Evolutionary conservation across 305 asterid genomes (phyloP).

Genomic region (Solanum hybrid): DNA sequence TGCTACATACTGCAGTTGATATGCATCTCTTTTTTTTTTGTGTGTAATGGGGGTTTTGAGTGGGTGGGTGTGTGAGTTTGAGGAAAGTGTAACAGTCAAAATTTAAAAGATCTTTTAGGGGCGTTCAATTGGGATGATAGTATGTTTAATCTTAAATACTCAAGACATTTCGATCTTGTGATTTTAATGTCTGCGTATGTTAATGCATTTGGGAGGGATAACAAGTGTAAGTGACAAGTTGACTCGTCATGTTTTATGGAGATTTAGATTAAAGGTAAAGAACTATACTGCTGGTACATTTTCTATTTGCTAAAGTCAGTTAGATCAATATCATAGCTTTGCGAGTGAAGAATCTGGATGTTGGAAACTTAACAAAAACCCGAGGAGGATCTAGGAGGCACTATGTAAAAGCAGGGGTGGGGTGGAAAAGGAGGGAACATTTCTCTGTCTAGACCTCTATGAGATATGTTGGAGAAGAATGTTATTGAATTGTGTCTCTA

Average conservation of each 20-base stretch:
- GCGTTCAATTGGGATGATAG: neutral
- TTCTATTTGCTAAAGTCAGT: neutral
- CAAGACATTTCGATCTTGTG: neutral
- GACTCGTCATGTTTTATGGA: neutral
- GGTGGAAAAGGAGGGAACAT: neutral
- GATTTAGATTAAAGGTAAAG: neutral
- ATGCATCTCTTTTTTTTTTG: neutral
- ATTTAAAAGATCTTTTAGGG: neutral
- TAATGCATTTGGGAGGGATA: neutral
- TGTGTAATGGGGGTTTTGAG: neutral
- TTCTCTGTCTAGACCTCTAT: neutral
- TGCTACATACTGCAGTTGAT: neutral
- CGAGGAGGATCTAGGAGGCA: neutral
- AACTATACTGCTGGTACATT: neutral
- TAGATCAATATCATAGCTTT: neutral
- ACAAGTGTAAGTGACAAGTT: neutral
- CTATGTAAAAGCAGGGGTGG: neutral
- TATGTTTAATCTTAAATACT: neutral
- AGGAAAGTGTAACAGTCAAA: neutral
- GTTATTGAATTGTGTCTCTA: neutral
- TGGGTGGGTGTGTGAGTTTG: neutral
- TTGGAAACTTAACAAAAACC: neutral
- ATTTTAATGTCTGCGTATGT: neutral
- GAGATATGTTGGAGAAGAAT: neutral
- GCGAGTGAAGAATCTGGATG: neutral